Evolutionary conservation across 1,139 yeast species (phyloP), one percentile per base, ranked within the genome.

Genomic region (Yamadazyma jaroonii): DNA sequence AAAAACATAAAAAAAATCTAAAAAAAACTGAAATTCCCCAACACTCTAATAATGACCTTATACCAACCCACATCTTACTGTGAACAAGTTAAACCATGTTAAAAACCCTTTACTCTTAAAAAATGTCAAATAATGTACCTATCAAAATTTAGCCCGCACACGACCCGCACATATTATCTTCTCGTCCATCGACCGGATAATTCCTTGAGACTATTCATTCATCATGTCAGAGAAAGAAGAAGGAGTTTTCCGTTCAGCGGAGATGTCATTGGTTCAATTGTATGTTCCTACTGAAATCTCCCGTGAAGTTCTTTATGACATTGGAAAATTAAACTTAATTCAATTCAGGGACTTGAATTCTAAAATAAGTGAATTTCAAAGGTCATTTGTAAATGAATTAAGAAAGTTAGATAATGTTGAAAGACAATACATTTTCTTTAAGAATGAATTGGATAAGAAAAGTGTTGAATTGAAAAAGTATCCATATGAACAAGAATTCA

Each of bases 201-300:
- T 27, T 27, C 29, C 29, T n/a, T n/a, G n/a, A 25, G 27, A 4
- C 12, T n/a, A n/a, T n/a, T 25, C 27, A 25, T 5, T 25, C 12
- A 17, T 3, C 11, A 36, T 33, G 37, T 10, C 26, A 6, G 36
- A 34, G 14, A 68, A 68, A 50, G 81, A 80, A 48, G 89, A 82
- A 65, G 88, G 87, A 33, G 76, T 81, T 48, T 81, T 81, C 77
- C 84, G 87, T 67, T 84, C 92, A 36, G 92, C 92, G 76, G 85
- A 80, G 51, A 84, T 84, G 92, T 77, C 87, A 15, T 74, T 82
- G 59, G 77, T 83, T 31, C 87, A 84, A 55, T 61, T 84, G 50
- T 84, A 82, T 53, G 79, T 84, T 37, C 89, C 90, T 2, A 68
- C 81, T 20, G 94, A 84, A 59, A 75, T 79, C 17, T 66, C 84